Base-by-base conservation (phyloP, 2,329 filamentous ascomycete species). In the Esteya vermicola region DNA sequence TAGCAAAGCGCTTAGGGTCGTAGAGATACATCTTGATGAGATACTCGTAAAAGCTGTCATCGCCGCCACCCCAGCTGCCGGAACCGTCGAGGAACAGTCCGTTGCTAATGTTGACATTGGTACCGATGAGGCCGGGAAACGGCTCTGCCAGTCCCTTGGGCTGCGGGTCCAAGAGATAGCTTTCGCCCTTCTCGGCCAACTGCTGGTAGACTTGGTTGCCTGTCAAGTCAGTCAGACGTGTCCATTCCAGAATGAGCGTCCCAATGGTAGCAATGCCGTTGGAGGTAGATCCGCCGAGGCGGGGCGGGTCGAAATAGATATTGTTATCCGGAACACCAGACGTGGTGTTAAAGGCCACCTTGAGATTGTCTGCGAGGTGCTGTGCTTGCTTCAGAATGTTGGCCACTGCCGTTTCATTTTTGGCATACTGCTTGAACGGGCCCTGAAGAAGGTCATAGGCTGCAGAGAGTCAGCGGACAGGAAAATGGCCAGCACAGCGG, bases 1-100 rank as follows among this genome's bases (percentile, higher is more conserved):
- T 45, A 2, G 52, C 58, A 51, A 82, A 93, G 4, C 74, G 67
- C 6, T 56, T 49, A 0, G 74, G 66, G 52, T 89, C 80, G 55
- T 93, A 93, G 40, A 89, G 58, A 51, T 78, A 93, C 82, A 91
- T 89, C 64, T 93, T 93, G 57, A 93, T 79, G 25, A 93, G 70
- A 52, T 93, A 93, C 59, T 93, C 85, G 60, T 93, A 93, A 60
- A 80, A 93, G 33, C 77, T 84, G 56, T 93, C 85, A 23, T 71
- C 72, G 7, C 81, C 80, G 38, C 80, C 84, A 30, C 73, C 71
- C 85, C 85, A 93, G 33, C 82, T 81, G 38, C 86, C 85, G 2
- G 48, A 52, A 20, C 69, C 69, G 52, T 89, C 73, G 13, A 70
- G 48, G 49, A 93, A 89, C 8, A 63, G 51, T 18, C 85, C 85